Percentiles rank a stretch among this genome's conserved stretches.
Conservation (phyloP, 2,329 filamentous ascomycete genomes). For the Pseudogymnoascus sp. region DNA sequence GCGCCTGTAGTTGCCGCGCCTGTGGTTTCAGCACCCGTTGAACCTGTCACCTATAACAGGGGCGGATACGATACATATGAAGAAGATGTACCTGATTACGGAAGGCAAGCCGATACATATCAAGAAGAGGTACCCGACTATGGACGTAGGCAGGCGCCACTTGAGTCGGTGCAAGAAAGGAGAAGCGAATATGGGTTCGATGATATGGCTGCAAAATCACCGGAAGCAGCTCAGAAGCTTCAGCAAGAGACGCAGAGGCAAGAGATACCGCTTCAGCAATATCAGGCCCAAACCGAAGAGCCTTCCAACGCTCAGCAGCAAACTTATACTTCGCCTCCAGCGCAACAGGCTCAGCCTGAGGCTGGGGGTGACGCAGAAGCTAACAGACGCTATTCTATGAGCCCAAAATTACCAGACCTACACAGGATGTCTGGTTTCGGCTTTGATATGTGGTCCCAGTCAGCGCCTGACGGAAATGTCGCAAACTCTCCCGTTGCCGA, state of each 20-base stretch:
- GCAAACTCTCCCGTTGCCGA: constrained; percentile 5
- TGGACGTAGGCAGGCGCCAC: constrained; percentile 32
- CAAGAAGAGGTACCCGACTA: constrained; percentile 31
- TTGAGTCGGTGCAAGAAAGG: constrained; percentile 50
- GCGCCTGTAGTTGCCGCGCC: not conserved
- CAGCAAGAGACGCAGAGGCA: constrained; percentile 18
- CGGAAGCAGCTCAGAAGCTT: constrained; percentile 11
- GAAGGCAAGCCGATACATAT: not conserved
- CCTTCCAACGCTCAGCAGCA: not conserved
- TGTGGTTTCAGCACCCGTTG: not conserved
- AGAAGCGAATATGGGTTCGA: constrained; percentile 53
- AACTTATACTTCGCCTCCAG: not conserved
- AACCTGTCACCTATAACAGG: not conserved
- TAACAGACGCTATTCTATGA: constrained; percentile 34
- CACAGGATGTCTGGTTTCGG: constrained; percentile 54
- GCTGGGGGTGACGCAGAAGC: constrained; percentile 17
- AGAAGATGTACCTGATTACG: not conserved
- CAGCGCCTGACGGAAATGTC: constrained; percentile 14
- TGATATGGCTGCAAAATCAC: constrained; percentile 25
- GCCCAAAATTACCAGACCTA: constrained; percentile 51
- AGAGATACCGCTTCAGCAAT: not conserved
- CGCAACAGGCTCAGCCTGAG: constrained; percentile 12
- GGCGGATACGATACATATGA: constrained; percentile 3
- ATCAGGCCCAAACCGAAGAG: not conserved
- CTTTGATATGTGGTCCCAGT: constrained; percentile 45